These are phyloP conservation scores for Neonothopanus nambi DNA, from an alignment of 1,284 basidiomycete species.

Conservation along the genomic window DNA sequence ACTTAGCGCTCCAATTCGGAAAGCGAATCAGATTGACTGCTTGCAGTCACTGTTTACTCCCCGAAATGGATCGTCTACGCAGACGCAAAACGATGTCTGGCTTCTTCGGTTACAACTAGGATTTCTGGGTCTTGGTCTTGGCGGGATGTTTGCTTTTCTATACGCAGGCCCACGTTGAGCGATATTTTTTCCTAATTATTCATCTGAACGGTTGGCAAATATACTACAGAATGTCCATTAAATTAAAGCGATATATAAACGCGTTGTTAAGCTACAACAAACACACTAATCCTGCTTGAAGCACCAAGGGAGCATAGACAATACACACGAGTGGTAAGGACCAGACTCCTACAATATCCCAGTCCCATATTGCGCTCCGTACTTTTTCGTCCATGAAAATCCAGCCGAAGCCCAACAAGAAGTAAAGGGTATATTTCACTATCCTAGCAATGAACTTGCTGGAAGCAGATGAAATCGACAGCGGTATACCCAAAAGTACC, in stretches of 20 bases:
- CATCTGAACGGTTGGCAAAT: neutral
- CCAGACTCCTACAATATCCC: constrained; percentile 74
- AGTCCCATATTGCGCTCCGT: constrained; percentile 58
- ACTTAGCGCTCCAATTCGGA: neutral
- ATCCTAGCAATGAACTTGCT: constrained; percentile 27
- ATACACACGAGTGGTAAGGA: constrained; percentile 74
- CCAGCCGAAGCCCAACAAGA: constrained; percentile 59
- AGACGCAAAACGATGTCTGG: constrained; percentile 7
- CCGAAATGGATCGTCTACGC: neutral
- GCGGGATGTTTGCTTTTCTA: constrained; percentile 33
- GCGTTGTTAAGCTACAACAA: constrained; percentile 34
- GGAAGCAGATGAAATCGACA: constrained; percentile 47
- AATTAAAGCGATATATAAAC: neutral
- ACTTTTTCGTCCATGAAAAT: constrained; percentile 46
- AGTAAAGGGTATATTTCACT: constrained; percentile 44
- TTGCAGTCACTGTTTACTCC: neutral
- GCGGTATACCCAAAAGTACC: constrained; percentile 58
- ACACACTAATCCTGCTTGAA: constrained; percentile 66
- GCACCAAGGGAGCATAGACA: constrained; percentile 66
- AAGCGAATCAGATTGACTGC: neutral
- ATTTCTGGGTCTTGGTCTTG: constrained; percentile 37
- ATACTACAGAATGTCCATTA: neutral
- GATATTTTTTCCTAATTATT: neutral
- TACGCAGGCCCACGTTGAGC: constrained; percentile 31
- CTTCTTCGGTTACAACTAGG: constrained; percentile 36